Base-by-base conservation (phyloP, 2,329 filamentous ascomycete species). In the Myriosclerotinia curreyana region DNA sequence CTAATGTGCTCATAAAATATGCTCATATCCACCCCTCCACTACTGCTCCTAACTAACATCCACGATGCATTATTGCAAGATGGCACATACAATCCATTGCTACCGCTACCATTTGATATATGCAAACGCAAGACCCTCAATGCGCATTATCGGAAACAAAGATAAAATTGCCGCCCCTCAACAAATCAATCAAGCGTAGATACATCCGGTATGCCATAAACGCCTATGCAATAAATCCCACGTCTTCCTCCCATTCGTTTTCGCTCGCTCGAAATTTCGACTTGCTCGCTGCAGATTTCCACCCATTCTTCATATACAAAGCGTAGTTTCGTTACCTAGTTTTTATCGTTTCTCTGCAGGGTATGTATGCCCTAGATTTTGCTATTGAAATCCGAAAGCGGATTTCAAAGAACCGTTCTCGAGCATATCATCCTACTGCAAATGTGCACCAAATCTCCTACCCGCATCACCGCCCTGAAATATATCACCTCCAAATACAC, bases 401-500 rank as follows among this genome's bases (percentile, higher is more conserved):
- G 31, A 25, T 14, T 36, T 14, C 3, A 9, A 14, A 48, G 20
- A 36, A 36, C n/a, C 34, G 8, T n/a, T n/a, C 40, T 50, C 31
- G 22, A 40, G 20, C 42, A 7, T 20, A 25, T n/a, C 15, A 11
- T 5, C 25, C 28, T 53, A 58, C 9, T 63, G 61, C 36, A 63
- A 59, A 58, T 63, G 61, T 0, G 53, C 52, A 11, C 60, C 60
- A 28, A 63, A 63, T 25, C 55, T 48, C 20, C 53, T 53, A 14
- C 60, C 53, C 14, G 48, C 36, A 20, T 50, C 61, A 28, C 44
- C 44, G 2, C 55, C 42, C 14, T 48, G 55, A 48, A 49, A 48
- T 1, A 63, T 5, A 54, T 63, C 46, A 20, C 50, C 60, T 12
- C 53, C 61, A 52, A 64, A 64, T 38, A 40, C 66, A 8, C 67